phyloP scores from a whole-genome alignment of 1,139 yeast genomes.

The Protomyces inouyei region DNA sequence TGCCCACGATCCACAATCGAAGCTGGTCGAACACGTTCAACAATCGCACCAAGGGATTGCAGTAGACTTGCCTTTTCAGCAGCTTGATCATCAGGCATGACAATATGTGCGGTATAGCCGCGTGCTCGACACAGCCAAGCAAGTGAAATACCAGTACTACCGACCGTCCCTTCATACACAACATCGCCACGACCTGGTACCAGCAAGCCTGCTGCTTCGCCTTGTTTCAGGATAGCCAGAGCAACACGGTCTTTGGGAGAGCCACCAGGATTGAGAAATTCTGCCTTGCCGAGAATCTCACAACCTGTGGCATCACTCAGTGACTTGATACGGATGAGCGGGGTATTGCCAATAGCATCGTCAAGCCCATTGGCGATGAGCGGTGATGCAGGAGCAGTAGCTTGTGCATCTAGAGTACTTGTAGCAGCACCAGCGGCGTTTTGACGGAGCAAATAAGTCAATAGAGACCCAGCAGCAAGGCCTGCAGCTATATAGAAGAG shows the following conservation, averaged over 20 bases:
- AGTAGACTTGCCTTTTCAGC: slow-evolving; percentile 70
- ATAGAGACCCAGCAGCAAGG: background rate
- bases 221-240: slow-evolving; percentile 66
- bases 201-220: slow-evolving; percentile 36
- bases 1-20: slow-evolving; percentile 90
- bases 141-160: slow-evolving; percentile 76
- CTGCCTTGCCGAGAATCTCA: slow-evolving; percentile 80
- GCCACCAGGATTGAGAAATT: slow-evolving; percentile 86
- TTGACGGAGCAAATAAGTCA: slow-evolving; percentile 45
- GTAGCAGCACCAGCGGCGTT: slow-evolving; percentile 58
- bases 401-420: slow-evolving; percentile 16
- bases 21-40: slow-evolving; percentile 91
- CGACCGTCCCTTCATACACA: slow-evolving; percentile 42
- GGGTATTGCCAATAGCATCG: slow-evolving; percentile 82
- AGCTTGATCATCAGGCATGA: slow-evolving; percentile 93
- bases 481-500: background rate
- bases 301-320: slow-evolving; percentile 74
- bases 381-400: background rate
- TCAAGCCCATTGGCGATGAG: slow-evolving; percentile 44
- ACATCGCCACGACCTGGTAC: slow-evolving; percentile 19
- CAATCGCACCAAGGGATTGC: slow-evolving; percentile 69
- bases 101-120: slow-evolving; percentile 86
- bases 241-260: slow-evolving; percentile 96
- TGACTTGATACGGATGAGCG: slow-evolving; percentile 70
- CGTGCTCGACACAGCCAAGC: slow-evolving; percentile 82